Conservation (phyloP, 2,329 filamentous ascomycete species). For the Berkeleyomyces rouxiae region DNA sequence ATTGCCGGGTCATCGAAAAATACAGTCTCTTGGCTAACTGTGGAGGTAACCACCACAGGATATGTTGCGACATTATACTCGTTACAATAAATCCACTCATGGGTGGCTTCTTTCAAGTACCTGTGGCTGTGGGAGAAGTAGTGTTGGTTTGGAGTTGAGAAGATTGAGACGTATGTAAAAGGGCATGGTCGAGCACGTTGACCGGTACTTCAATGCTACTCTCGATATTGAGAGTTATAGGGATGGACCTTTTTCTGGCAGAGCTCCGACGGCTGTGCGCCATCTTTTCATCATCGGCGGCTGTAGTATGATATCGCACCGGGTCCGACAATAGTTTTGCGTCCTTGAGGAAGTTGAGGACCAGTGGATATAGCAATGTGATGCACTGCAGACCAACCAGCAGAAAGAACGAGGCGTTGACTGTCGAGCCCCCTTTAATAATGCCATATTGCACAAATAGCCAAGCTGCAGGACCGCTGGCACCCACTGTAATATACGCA, state of each 20-base stretch:
- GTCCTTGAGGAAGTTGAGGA: conserved; percentile 30
- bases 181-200: background rate
- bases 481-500: conserved; percentile 61
- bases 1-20: no score
- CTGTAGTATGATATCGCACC: background rate
- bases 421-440: conserved; percentile 38
- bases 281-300: background rate
- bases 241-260: background rate
- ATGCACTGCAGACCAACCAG: conserved; percentile 36
- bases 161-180: background rate
- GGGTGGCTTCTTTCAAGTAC: no score
- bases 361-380: conserved; percentile 32
- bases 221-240: background rate
- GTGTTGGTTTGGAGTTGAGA: no score
- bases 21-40: no score
- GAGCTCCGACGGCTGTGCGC: background rate
- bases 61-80: no score
- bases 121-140: no score
- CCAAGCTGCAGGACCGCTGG: conserved; percentile 55
- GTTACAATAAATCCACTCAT: no score
- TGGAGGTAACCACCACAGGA: no score
- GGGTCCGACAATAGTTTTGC: conserved; percentile 29
- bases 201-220: background rate
- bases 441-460: conserved; percentile 59
- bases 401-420: conserved; percentile 48